Percentiles rank a stretch among this genome's conserved stretches.
These are phyloP conservation scores for Ceratocystis cacaofunesta DNA, from an alignment of 2,329 filamentous ascomycete genomes.

Conservation along the genomic window DNA sequence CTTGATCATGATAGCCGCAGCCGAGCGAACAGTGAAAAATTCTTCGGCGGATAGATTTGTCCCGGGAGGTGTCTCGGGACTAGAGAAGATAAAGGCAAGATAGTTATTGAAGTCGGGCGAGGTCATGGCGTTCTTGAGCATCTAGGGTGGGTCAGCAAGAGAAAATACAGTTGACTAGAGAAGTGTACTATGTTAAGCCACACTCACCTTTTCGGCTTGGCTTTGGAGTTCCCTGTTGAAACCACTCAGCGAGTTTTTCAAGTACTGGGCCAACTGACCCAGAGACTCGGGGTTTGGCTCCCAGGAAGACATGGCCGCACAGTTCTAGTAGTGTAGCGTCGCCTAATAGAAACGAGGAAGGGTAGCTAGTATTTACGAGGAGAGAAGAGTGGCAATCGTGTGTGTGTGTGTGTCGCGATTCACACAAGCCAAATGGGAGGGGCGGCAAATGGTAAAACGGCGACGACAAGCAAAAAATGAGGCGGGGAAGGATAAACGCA, in stretches of 20 bases:
- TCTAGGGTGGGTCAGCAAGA: conserved; percentile 38
- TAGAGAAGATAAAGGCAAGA: conserved; percentile 78
- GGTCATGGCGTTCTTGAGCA: conserved; percentile 76
- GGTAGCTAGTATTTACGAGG: not conserved
- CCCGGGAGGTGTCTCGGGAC: conserved; percentile 43
- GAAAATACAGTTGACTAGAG: not conserved
- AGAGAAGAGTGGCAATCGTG: not conserved
- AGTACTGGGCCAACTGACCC: conserved; percentile 72
- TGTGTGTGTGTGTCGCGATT: not conserved
- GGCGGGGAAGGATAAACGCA: conserved; percentile 1
- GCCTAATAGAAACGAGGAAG: not conserved
- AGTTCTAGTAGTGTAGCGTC: not conserved
- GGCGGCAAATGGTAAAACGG: not conserved
- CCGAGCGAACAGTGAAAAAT: conserved; percentile 65
- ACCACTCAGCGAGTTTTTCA: conserved; percentile 83
- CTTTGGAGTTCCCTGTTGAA: conserved; percentile 68
- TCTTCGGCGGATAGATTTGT: conserved; percentile 44
- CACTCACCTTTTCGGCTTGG: conserved; percentile 69
- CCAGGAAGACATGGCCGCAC: conserved; percentile 59
- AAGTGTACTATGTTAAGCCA: not conserved
- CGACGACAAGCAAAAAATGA: not conserved
- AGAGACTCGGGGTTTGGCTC: conserved; percentile 78
- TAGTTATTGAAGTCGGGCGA: conserved; percentile 97
- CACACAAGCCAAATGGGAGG: not conserved
- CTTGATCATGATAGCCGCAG: conserved; percentile 88